Evolutionary conservation across 306 rosid species (phyloP), one percentile per base, ranked within the genome.

Genomic region (Prunus dulcis): DNA sequence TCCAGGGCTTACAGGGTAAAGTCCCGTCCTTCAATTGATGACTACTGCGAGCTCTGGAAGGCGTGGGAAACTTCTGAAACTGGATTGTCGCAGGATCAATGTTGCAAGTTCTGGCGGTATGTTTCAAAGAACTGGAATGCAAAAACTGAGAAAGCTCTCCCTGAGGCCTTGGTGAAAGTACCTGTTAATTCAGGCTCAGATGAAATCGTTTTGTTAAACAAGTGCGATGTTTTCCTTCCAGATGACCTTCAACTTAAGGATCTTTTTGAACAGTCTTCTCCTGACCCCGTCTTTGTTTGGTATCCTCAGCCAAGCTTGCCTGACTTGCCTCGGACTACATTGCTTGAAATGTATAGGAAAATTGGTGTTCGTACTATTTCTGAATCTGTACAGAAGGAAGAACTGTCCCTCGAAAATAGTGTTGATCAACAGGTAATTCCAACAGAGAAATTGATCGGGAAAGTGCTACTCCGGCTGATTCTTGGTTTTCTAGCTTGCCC

Each of bases 401-500:
- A 88, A 64, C 20, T 83, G 46, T 58, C 76, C 11, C 19, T 64
- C 4, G 53, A 14, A 6, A 56, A 68, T 71, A 80, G 22, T 20
- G 66, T 14, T 6, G 56, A 76, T n/a, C 61, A 79, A 38, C 67
- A 38, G 50, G 73, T 69, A 77, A 80, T 85, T 49, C 79, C 76
- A 65, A 64, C 49, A 60, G 73, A 51, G 2, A 19, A 18, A 43
- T 76, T 84, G 27, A 71, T 84, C 19, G 72, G 76, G 6, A 88
- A 78, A 79, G 90, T 67, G 1, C 38, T 92, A 80, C 58, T 86
- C 55, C 86, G 63, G 78, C 86, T 92, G 20, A 84, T 85, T 67
- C 90, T 92, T 64, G 88, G 93, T 49, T 92, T 85, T 62, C 88
- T 92, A 47, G 88, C 97, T 17, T 75, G 61, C 71, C 87, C 90